A percentile compares a stretch with the other conserved stretches of the same genome.
These are phyloP conservation scores for Wallacemonas sp. DNA, from an alignment of 208 protist genomes.

Conservation along the genomic window DNA sequence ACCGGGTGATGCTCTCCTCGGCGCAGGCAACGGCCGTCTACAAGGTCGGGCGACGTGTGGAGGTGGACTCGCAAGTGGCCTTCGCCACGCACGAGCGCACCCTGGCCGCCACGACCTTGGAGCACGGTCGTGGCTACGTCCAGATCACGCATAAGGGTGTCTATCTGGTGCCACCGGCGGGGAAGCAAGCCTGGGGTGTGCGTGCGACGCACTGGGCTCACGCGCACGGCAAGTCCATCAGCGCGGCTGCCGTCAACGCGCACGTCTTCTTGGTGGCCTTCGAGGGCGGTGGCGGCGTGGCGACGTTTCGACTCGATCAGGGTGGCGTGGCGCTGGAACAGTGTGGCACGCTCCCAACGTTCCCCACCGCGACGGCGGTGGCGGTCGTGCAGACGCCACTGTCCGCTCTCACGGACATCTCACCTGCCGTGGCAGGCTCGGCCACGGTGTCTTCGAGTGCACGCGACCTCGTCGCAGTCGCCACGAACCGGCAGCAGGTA, in stretches of 20 bases:
- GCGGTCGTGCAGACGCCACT: constrained; percentile 53
- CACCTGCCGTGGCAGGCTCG: constrained; percentile 10
- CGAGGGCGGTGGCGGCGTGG: constrained; percentile 60
- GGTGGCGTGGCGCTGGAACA: constrained; percentile 56
- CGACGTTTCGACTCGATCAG: constrained; percentile 70
- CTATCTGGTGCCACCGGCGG: constrained; percentile 28
- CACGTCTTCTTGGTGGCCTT: constrained; percentile 57
- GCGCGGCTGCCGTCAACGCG: constrained; percentile 60
- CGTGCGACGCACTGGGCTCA: constrained; percentile 43
- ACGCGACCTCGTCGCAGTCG: constrained; percentile 62
- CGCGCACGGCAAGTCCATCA: constrained; percentile 69
- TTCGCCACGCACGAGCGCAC: constrained; percentile 75
- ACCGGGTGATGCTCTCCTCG: constrained; percentile 65
- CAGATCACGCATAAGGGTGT: constrained; percentile 73
- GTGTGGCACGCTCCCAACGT: constrained; percentile 57
- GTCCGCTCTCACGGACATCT: constrained; percentile 16
- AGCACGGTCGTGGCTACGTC: constrained; percentile 66
- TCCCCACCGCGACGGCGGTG: constrained; percentile 56
- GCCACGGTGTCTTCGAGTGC: not conserved
- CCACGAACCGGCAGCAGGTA: constrained; percentile 61
- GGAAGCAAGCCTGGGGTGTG: not conserved
- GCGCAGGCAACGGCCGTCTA: constrained; percentile 58
- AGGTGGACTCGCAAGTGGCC: constrained; percentile 47
- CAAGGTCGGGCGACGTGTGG: constrained; percentile 43
- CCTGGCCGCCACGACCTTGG: constrained; percentile 63